Evolutionary conservation across 2,329 filamentous ascomycete species (phyloP).

Genomic region (Graphilbum fragrans): DNA sequence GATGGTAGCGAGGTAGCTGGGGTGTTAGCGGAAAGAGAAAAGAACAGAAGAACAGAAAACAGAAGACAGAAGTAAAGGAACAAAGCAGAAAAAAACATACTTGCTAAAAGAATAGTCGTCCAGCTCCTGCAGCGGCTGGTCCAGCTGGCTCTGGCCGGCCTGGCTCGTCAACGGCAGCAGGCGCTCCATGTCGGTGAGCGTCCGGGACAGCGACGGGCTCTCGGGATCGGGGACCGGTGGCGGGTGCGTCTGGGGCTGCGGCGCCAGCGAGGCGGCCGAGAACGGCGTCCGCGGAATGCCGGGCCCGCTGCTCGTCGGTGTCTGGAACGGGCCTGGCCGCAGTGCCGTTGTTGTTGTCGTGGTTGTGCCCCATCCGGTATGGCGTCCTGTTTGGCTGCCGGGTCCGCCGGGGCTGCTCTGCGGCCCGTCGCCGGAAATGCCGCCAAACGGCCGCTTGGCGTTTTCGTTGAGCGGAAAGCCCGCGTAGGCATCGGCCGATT

Average conservation of each 20-base stretch:
- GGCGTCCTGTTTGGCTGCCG: slow-evolving; percentile 22
- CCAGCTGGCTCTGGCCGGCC: slow-evolving; percentile 18
- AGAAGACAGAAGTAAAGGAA: background rate
- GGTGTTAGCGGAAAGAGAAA: no score
- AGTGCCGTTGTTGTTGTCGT: slow-evolving; percentile 22
- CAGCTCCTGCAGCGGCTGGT: slow-evolving; percentile 20
- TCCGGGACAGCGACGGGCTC: background rate
- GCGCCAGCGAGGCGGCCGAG: slow-evolving; percentile 6
- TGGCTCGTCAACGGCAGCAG: slow-evolving; percentile 8
- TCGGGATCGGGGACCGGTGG: slow-evolving; percentile 5
- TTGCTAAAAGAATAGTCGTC: slow-evolving; percentile 33
- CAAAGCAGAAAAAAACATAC: slow-evolving; percentile 18
- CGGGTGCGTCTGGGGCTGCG: slow-evolving; percentile 6
- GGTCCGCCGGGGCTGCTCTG: background rate
- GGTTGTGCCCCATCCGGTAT: slow-evolving; percentile 35
- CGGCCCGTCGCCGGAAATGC: slow-evolving; percentile 27
- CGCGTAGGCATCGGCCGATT: slow-evolving; percentile 35
- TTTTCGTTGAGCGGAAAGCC: slow-evolving; percentile 19
- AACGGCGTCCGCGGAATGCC: slow-evolving; percentile 4
- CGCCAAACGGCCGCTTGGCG: slow-evolving; percentile 36
- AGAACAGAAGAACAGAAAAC: no score
- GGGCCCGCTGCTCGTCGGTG: slow-evolving; percentile 13
- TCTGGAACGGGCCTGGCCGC: slow-evolving; percentile 13
- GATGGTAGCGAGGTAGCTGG: slow-evolving; percentile 50
- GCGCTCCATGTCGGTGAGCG: slow-evolving; percentile 14